Percentiles rank a stretch among this genome's conserved stretches.
Conservation (phyloP, 768 basidiomycete genomes). For the Phaeolepiota aurea region DNA sequence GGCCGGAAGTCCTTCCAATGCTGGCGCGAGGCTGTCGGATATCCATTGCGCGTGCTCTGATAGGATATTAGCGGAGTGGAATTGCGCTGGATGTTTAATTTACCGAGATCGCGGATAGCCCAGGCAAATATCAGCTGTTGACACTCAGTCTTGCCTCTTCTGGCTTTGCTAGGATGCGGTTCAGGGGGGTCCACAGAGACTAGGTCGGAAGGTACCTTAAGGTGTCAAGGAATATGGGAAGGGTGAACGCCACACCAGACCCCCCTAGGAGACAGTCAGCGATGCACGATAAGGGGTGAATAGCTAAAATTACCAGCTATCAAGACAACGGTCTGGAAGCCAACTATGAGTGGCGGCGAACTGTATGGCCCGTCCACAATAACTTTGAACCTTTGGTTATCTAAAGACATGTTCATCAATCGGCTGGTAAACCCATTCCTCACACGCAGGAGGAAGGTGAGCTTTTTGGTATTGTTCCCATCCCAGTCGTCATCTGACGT, state of each 20-base stretch:
- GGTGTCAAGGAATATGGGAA: conserved; percentile 34
- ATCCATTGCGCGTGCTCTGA: conserved; percentile 39
- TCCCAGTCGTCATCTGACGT: conserved; percentile 20
- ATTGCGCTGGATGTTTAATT: background rate
- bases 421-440: conserved; percentile 52
- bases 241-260: conserved; percentile 39
- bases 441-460: conserved; percentile 53
- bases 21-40: conserved; percentile 23
- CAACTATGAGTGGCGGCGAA: conserved; percentile 22
- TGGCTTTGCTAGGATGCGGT: conserved; percentile 16
- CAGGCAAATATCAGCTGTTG: conserved; percentile 32
- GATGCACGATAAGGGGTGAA: background rate
- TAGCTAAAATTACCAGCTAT: conserved; percentile 26
- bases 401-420: conserved; percentile 23
- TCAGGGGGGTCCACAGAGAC: background rate
- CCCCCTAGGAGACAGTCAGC: conserved; percentile 24
- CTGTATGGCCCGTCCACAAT: conserved; percentile 49
- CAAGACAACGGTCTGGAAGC: conserved; percentile 29
- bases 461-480: conserved; percentile 21
- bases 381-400: conserved; percentile 24
- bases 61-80: background rate
- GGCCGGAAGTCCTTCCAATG: conserved; percentile 18
- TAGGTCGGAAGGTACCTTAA: conserved; percentile 21
- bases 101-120: conserved; percentile 17
- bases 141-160: conserved; percentile 14